Evolutionary conservation across 352 stramenopile species (phyloP).

Genomic region (Globisporangium parvum): DNA sequence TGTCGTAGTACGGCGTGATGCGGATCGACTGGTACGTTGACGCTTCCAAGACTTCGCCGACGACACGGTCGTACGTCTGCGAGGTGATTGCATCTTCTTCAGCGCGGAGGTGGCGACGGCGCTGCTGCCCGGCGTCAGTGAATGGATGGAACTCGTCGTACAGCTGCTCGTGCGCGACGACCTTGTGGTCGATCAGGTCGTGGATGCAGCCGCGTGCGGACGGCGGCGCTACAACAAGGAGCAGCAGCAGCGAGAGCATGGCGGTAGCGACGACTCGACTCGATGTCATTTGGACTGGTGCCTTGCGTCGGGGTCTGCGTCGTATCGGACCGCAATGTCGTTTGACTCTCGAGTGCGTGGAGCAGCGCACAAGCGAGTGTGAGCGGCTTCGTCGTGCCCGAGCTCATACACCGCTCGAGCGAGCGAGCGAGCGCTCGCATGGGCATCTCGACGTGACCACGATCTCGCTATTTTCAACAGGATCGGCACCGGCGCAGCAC

Average conservation of each 20-base stretch:
- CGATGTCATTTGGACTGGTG: neutral
- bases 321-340: too few relatives aligned
- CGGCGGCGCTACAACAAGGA: constrained; percentile 1
- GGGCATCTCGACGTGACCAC: too few relatives aligned
- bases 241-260: neutral
- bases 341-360: neutral
- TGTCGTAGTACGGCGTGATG: constrained; percentile 66
- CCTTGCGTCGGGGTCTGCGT: too few relatives aligned
- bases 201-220: constrained; percentile 14
- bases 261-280: neutral
- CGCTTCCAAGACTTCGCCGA: constrained; percentile 18
- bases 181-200: constrained; percentile 18
- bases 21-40: constrained; percentile 41
- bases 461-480: too few relatives aligned
- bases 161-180: constrained; percentile 12
- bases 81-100: constrained; percentile 10
- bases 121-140: constrained; percentile 2
- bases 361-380: neutral
- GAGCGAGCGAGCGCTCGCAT: too few relatives aligned
- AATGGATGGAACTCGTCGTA: constrained; percentile 16
- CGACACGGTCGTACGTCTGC: constrained; percentile 33
- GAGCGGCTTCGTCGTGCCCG: neutral
- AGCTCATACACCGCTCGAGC: too few relatives aligned
- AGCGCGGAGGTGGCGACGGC: neutral
- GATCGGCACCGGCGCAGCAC: too few relatives aligned